Conservation (phyloP, 805 yeast genomes). For the Clavispora phyllophila region DNA sequence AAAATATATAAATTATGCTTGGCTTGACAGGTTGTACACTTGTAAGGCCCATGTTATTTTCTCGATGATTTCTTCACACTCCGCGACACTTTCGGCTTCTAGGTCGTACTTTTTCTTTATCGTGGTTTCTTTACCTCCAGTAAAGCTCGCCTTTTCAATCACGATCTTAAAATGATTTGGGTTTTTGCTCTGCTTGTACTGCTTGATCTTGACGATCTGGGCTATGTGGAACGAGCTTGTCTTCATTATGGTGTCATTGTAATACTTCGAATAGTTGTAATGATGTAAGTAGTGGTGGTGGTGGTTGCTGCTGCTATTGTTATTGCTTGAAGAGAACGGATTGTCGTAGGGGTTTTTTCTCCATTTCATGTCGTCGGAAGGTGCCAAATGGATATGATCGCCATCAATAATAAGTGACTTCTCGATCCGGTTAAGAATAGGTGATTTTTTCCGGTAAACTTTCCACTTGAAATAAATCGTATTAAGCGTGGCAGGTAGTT, state of each 20-base stretch:
- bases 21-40: constrained; percentile 41
- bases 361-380: constrained; percentile 66
- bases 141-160: constrained; percentile 37
- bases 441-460: constrained; percentile 85
- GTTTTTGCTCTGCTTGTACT: constrained; percentile 55
- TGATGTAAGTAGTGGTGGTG: constrained; percentile 37
- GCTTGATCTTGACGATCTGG: constrained; percentile 71
- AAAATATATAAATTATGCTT: too few relatives aligned
- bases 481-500: constrained; percentile 31
- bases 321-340: constrained; percentile 21
- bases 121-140: constrained; percentile 44
- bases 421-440: constrained; percentile 75
- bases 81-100: constrained; percentile 60
- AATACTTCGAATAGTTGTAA: constrained; percentile 35
- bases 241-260: constrained; percentile 68
- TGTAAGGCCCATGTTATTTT: constrained; percentile 56
- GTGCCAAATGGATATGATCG: constrained; percentile 85
- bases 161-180: constrained; percentile 80
- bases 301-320: constrained; percentile 9
- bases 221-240: constrained; percentile 83
- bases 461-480: constrained; percentile 77
- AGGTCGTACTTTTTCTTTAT: constrained; percentile 81
- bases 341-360: constrained; percentile 27
- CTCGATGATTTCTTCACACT: constrained; percentile 72
- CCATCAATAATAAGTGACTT: constrained; percentile 87